Conservation (phyloP, 352 stramenopile species). For the Globisporangium lucens region DNA sequence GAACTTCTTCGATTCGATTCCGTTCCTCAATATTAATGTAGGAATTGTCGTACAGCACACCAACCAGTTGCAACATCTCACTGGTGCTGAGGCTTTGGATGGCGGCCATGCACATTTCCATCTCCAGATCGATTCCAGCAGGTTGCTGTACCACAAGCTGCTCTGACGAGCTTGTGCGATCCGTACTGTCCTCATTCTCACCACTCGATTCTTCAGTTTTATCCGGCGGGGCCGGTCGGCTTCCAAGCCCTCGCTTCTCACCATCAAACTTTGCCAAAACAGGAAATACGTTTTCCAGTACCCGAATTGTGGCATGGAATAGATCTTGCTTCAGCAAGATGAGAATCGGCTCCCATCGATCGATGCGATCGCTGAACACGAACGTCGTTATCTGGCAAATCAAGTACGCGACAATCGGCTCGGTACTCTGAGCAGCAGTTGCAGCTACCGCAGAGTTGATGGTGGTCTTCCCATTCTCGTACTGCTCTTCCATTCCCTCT, state of each 20-base stretch:
- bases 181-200: neutral
- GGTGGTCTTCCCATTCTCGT: conserved; percentile 15
- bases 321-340: conserved; percentile 64
- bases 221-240: conserved; percentile 11
- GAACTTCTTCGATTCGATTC: conserved; percentile 65
- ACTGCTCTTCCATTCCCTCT: conserved; percentile 2
- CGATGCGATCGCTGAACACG: conserved; percentile 66
- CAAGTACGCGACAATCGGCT: conserved; percentile 84
- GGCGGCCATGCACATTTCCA: conserved; percentile 68
- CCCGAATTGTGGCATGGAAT: conserved; percentile 60
- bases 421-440: conserved; percentile 54
- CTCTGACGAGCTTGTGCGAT: neutral
- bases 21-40: conserved; percentile 77
- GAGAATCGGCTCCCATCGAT: conserved; percentile 80
- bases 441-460: conserved; percentile 27
- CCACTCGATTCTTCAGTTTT: conserved; percentile 9
- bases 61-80: conserved; percentile 57
- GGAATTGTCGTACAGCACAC: conserved; percentile 57
- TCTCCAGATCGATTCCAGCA: conserved; percentile 37
- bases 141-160: neutral
- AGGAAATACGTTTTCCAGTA: conserved; percentile 73
- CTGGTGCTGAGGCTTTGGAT: conserved; percentile 68
- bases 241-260: conserved; percentile 27
- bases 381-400: conserved; percentile 57
- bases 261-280: conserved; percentile 56